phyloP scores from a whole-genome alignment of 768 basidiomycete species.

The Amanita rubescens region DNA sequence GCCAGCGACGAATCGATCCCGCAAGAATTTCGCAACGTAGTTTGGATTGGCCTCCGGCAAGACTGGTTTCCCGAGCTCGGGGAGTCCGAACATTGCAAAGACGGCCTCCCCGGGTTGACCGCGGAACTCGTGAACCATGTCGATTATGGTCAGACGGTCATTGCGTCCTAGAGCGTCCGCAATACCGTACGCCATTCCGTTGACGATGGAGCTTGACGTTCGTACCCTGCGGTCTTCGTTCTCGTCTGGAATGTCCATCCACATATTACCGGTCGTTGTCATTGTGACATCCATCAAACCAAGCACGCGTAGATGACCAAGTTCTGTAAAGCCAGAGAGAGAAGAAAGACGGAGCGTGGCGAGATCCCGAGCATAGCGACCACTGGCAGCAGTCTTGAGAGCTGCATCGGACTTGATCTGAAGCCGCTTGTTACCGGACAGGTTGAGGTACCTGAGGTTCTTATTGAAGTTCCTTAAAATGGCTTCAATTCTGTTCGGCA shows the following conservation, averaged over 20 bases:
- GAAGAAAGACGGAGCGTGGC: slow-evolving; percentile 23
- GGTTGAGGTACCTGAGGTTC: slow-evolving; percentile 86
- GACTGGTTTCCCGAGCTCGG: slow-evolving; percentile 36
- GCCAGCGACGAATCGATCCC: slow-evolving; percentile 65
- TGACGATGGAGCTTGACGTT: slow-evolving; percentile 82
- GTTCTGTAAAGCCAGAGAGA: slow-evolving; percentile 80
- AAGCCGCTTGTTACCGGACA: slow-evolving; percentile 94
- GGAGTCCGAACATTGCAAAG: slow-evolving; percentile 93
- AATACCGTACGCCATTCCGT: slow-evolving; percentile 93
- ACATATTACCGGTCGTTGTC: slow-evolving; percentile 44
- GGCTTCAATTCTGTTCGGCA: not conserved
- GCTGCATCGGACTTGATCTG: slow-evolving; percentile 80
- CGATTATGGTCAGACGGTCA: slow-evolving; percentile 82
- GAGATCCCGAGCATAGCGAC: slow-evolving; percentile 22
- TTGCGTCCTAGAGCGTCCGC: slow-evolving; percentile 82
- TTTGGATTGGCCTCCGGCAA: slow-evolving; percentile 47
- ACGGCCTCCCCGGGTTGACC: slow-evolving; percentile 72
- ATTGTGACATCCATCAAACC: slow-evolving; percentile 98
- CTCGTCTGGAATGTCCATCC: slow-evolving; percentile 70
- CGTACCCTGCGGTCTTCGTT: slow-evolving; percentile 86
- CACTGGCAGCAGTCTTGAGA: slow-evolving; percentile 19
- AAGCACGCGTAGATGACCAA: slow-evolving; percentile 79
- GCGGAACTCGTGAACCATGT: slow-evolving; percentile 86
- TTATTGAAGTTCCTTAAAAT: slow-evolving; percentile 87
- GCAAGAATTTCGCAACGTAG: slow-evolving; percentile 73